phyloP scores from a whole-genome alignment of 805 yeast species.

The Wickerhamomyces chaumierensis region DNA sequence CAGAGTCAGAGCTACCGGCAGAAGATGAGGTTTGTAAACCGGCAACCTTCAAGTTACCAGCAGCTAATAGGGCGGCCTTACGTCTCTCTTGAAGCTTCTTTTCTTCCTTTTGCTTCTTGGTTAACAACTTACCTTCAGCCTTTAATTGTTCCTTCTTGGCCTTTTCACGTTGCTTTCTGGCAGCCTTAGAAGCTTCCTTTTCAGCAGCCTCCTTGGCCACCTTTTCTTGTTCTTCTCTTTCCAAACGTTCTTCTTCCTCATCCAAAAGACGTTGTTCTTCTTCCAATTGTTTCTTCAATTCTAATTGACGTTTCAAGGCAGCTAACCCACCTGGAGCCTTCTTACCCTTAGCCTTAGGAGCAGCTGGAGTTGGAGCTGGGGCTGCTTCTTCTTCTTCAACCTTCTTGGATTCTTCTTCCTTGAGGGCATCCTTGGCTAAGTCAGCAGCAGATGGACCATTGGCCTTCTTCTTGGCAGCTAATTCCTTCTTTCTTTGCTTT shows the following conservation, averaged over 20 bases:
- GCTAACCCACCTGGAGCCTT: slow-evolving; percentile 88
- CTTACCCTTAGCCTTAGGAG: slow-evolving; percentile 40
- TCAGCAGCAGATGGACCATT: slow-evolving; percentile 10
- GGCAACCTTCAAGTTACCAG: slow-evolving; percentile 63
- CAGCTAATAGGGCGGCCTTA: slow-evolving; percentile 69
- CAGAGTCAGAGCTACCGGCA: slow-evolving; percentile 11
- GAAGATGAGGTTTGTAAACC: slow-evolving; percentile 38
- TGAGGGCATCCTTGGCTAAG: slow-evolving; percentile 2
- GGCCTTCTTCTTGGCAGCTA: slow-evolving; percentile 76
- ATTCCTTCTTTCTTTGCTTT: slow-evolving; percentile 83
- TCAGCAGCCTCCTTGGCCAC: slow-evolving; percentile 30
- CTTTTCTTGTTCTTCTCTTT: slow-evolving; percentile 38
- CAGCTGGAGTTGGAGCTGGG: slow-evolving; percentile 25
- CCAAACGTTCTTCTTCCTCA: slow-evolving; percentile 58
- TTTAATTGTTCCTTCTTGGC: slow-evolving; percentile 81
- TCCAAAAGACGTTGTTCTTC: slow-evolving; percentile 66
- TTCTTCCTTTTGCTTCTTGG: slow-evolving; percentile 93
- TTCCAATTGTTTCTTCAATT: slow-evolving; percentile 76
- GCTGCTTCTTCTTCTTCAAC: too few species aligned
- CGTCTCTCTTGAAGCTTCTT: slow-evolving; percentile 79
- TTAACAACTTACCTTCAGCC: slow-evolving; percentile 89
- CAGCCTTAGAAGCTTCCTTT: slow-evolving; percentile 44
- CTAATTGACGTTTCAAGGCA: slow-evolving; percentile 82
- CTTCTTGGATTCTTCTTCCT: slow-evolving; percentile 5
- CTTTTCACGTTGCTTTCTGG: slow-evolving; percentile 81